Evolutionary conservation across 176 grass and related monocot species (phyloP).

Genomic region (Phoenix roebelenii): DNA sequence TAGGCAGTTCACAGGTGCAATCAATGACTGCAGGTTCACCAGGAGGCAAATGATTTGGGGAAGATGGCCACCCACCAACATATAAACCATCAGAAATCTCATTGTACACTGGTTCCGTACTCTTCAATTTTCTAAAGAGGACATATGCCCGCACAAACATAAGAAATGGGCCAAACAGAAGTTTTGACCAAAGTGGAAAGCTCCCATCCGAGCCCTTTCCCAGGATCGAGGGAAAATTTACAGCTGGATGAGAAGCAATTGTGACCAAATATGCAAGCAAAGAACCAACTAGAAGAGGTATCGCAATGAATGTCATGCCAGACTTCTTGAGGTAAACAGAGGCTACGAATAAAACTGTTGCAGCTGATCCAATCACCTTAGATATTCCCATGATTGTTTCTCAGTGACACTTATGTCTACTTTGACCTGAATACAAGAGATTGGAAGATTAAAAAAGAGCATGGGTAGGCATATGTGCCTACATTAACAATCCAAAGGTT

Average conservation of each 20-base stretch:
- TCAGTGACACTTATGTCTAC: slow-evolving; percentile 16
- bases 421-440: slow-evolving; percentile 23
- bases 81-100: slow-evolving; percentile 68
- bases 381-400: slow-evolving; percentile 67
- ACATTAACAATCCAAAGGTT: too few species aligned
- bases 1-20: slow-evolving; percentile 91
- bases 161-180: slow-evolving; percentile 71
- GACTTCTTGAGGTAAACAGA: slow-evolving; percentile 38
- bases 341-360: slow-evolving; percentile 31
- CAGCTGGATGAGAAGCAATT: slow-evolving; percentile 61
- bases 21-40: slow-evolving; percentile 69
- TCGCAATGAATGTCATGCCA: slow-evolving; percentile 31
- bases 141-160: slow-evolving; percentile 63
- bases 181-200: slow-evolving; percentile 77
- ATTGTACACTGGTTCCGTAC: slow-evolving; percentile 63
- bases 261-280: slow-evolving; percentile 51
- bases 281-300: slow-evolving; percentile 52
- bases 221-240: slow-evolving; percentile 69
- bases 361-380: slow-evolving; percentile 52
- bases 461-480: too few species aligned
- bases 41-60: slow-evolving; percentile 50
- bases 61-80: slow-evolving; percentile 92
- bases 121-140: slow-evolving; percentile 52
- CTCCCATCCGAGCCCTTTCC: slow-evolving; percentile 55
- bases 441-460: neutral